phyloP scores from a whole-genome alignment of 768 basidiomycete species.

The Melanogaster broomeanus region DNA sequence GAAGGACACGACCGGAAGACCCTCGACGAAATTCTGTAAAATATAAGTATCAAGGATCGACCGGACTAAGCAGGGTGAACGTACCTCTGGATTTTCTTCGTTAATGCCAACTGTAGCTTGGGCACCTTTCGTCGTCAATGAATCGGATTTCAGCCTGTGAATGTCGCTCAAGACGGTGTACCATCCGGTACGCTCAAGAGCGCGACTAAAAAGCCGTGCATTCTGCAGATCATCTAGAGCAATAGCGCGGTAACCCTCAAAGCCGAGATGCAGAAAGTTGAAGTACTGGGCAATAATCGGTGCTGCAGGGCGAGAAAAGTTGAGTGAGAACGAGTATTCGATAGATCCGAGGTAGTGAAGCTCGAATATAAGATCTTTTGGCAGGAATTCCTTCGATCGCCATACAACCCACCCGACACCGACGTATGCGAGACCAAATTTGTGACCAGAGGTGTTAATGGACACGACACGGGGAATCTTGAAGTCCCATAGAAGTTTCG shows the following conservation, averaged over 20 bases:
- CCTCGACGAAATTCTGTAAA: conserved; percentile 46
- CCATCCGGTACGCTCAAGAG: conserved; percentile 57
- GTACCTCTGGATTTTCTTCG: conserved; percentile 60
- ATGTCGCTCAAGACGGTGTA: conserved; percentile 56
- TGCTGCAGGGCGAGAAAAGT: conserved; percentile 62
- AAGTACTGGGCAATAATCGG: conserved; percentile 66
- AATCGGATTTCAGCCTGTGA: conserved; percentile 41
- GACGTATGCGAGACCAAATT: conserved; percentile 57
- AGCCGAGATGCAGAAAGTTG: conserved; percentile 64
- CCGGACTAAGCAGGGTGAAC: conserved; percentile 1
- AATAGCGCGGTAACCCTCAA: conserved; percentile 50
- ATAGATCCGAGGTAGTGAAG: conserved; percentile 51
- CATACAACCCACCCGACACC: conserved; percentile 70
- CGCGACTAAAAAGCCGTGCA: conserved; percentile 64
- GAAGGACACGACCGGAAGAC: conserved; percentile 55
- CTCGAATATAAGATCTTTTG: conserved; percentile 72
- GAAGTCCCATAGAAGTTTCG: conserved; percentile 62
- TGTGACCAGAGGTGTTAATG: conserved; percentile 64
- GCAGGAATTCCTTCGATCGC: conserved; percentile 55
- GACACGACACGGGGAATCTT: conserved; percentile 57
- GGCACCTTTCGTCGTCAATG: conserved; percentile 22
- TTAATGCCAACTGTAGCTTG: conserved; percentile 40
- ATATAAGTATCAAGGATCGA: conserved; percentile 26
- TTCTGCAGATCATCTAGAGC: conserved; percentile 55
- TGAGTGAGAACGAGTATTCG: conserved; percentile 77